A percentile compares a stretch with the other conserved stretches of the same genome.
phyloP scores from a whole-genome alignment of 176 grass and related monocot genomes.

The Pharus latifolius region DNA sequence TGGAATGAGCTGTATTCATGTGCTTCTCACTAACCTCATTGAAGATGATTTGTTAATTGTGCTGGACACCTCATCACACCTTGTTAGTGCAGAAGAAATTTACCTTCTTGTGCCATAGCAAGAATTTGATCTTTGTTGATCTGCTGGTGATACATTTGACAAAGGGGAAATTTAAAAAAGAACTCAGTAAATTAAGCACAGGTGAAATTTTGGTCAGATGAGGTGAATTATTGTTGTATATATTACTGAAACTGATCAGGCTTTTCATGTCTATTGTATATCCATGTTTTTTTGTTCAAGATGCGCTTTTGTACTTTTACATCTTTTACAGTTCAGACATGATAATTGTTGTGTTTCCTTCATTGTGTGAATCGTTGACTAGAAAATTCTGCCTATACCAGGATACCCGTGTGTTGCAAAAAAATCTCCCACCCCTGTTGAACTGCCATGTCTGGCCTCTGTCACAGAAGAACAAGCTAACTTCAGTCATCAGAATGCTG shows the following conservation, averaged over 20 bases:
- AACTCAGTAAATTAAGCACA: neutral
- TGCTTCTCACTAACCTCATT: neutral
- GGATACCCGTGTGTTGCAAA: slow-evolving; percentile 18
- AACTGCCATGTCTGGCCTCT: neutral
- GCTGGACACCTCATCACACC: neutral
- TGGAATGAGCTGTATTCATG: neutral
- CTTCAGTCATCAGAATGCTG: neutral
- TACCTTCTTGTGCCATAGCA: neutral
- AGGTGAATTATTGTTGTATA: neutral
- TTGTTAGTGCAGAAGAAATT: neutral
- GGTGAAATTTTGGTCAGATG: neutral
- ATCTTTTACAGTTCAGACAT: neutral
- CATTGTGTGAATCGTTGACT: slow-evolving; percentile 8
- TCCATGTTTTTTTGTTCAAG: neutral
- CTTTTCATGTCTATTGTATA: neutral
- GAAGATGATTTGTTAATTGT: neutral
- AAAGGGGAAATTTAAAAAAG: no score
- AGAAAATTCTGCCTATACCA: slow-evolving; percentile 4
- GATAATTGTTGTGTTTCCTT: neutral
- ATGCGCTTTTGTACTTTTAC: slow-evolving; percentile 1
- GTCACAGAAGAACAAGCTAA: neutral
- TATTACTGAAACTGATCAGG: neutral
- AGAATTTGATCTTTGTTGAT: neutral
- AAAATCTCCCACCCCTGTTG: neutral
- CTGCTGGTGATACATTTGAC: neutral